These are phyloP conservation scores for Lenwebbia sp. DNA, from an alignment of 345 rosid genomes.

Conservation along the genomic window DNA sequence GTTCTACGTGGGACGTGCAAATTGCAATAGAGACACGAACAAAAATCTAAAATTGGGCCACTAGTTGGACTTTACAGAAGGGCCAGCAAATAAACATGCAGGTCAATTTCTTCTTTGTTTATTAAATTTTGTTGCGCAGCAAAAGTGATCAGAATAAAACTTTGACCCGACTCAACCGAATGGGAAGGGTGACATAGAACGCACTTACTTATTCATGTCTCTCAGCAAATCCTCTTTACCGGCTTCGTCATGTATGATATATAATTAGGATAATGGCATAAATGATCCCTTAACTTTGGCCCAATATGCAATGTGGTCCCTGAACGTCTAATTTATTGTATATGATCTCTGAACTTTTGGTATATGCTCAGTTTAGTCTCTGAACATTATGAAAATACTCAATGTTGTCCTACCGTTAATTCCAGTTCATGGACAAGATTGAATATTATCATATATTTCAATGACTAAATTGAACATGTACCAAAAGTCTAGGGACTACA, in stretches of 20 bases:
- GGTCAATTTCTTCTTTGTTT: background rate
- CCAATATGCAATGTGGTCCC: too few relatives aligned
- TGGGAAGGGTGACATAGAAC: background rate
- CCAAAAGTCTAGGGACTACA: accelerated
- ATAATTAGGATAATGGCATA: too few relatives aligned
- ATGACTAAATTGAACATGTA: too few relatives aligned
- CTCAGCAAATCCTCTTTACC: background rate
- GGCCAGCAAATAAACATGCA: background rate
- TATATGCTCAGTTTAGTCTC: too few relatives aligned
- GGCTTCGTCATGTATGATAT: background rate
- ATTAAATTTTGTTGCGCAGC: background rate
- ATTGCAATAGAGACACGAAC: background rate
- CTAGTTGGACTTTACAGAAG: background rate
- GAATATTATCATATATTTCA: too few relatives aligned
- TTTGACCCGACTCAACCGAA: background rate
- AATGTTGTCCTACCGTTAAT: too few relatives aligned
- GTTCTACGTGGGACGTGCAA: background rate
- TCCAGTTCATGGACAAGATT: too few relatives aligned
- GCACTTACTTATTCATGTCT: background rate
- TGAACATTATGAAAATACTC: too few relatives aligned
- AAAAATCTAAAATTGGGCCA: background rate
- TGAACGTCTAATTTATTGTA: too few relatives aligned
- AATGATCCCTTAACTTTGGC: too few relatives aligned
- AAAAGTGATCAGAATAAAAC: background rate
- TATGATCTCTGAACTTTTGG: too few relatives aligned